Evolutionary conservation across 345 rosid species (phyloP).

Genomic region (Arabis hirsuta): DNA sequence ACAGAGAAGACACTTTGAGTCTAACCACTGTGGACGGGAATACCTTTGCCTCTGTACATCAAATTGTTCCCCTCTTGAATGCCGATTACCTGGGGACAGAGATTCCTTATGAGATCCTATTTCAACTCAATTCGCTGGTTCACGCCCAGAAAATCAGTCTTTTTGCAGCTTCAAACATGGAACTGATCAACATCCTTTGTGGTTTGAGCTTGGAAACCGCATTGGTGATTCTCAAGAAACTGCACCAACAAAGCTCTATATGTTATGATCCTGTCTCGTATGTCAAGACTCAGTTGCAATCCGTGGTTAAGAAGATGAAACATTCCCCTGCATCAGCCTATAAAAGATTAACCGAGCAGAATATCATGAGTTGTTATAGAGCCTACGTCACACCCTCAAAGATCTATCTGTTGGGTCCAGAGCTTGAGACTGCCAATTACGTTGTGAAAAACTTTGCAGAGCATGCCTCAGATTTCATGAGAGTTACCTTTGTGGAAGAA

Average conservation of each 20-base stretch:
- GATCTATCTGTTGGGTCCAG: constrained; percentile 93
- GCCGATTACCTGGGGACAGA: constrained; percentile 40
- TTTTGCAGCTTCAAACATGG: constrained; percentile 50
- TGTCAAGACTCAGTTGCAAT: constrained; percentile 53
- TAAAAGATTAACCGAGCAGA: constrained; percentile 52
- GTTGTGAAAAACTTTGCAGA: constrained; percentile 78
- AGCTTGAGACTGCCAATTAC: constrained; percentile 83
- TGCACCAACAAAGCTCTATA: constrained; percentile 63
- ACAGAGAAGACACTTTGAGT: constrained; percentile 46
- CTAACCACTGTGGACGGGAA: constrained; percentile 50
- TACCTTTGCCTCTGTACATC: constrained; percentile 52
- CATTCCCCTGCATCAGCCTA: constrained; percentile 47
- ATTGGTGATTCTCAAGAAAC: constrained; percentile 60
- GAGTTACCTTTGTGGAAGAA: constrained; percentile 93
- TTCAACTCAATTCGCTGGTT: constrained; percentile 80
- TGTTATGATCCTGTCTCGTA: constrained; percentile 70
- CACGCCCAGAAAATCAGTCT: constrained; percentile 80
- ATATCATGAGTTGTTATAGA: constrained; percentile 82
- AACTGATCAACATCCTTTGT: constrained; percentile 53
- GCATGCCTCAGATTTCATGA: constrained; percentile 81
- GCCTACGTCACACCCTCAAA: constrained; percentile 78
- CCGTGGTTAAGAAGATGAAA: constrained; percentile 46
- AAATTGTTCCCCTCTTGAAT: constrained; percentile 69
- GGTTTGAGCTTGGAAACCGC: constrained; percentile 55
- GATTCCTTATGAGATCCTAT: constrained; percentile 72